Base-by-base conservation (phyloP, 1,284 basidiomycete genomes). In the Pulchroboletus neoregius region DNA sequence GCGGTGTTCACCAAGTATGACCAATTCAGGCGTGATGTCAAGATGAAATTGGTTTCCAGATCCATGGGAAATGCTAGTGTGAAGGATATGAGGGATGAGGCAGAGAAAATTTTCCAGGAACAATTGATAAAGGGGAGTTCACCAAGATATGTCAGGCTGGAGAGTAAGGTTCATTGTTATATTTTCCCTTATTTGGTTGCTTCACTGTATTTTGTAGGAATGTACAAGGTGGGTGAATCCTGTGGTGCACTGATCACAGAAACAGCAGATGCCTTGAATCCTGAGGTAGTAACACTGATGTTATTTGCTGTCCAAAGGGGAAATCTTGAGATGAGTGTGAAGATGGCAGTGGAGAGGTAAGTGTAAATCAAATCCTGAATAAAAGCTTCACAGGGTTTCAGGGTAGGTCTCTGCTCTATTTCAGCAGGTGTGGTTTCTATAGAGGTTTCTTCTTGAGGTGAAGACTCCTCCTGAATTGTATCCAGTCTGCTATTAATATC, bases 1-100 rank as follows among this genome's bases (percentile, higher is more conserved):
- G 39, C 48, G 4, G 46, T 49, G 11, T 49, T 49, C 30, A 49
- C 46, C 24, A 48, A 48, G 23, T 48, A 31, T 39, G 45, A 48
- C 13, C 47, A 48, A 26, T 48, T 48, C 37, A 48, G 16, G 6
- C 7, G 26, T 6, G 37, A 48, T 6, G 16, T 31, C 26, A 26
- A 24, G 31, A 39, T 28, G 1, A 28, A 47, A 18, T 1, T 48
- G 44, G 18, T 9, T 26, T 26, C 24, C 15, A 15, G 18, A 20
- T 20, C 33, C 5, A 13, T 4, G 33, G 18, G 18, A 6, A 32
- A 16, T 33, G 32, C 10, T 8, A 11, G n/a, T n/a, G 4, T 33
- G 8, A 4, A 33, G 20, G 33, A 35, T 12, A 11, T 35, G 33
- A 35, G 5, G 20, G 11, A 35, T 12, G 33, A 18, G 12, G 4